Percentiles rank a stretch among this genome's conserved stretches.
Evolutionary conservation across 352 stramenopile species (phyloP).

Genomic region (Phytophthora agathidicida): DNA sequence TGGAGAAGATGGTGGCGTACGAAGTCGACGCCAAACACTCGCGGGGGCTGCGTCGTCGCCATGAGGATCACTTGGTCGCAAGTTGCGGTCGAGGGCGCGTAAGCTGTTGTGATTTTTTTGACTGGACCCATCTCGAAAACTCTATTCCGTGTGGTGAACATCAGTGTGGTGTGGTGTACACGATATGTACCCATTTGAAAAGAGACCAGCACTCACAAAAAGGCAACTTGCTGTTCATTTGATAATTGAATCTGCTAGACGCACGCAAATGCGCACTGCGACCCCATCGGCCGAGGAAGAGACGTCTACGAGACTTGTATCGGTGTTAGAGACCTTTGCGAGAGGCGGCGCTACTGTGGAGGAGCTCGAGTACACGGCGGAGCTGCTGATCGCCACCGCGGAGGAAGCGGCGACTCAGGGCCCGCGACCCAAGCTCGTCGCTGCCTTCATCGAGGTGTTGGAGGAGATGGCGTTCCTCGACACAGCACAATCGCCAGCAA

Average conservation of each 20-base stretch:
- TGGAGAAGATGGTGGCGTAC: conserved; percentile 40
- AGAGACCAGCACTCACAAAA: conserved; percentile 31
- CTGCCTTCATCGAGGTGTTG: conserved; percentile 47
- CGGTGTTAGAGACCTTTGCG: conserved; percentile 29
- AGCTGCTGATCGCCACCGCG: conserved; percentile 58
- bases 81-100: conserved; percentile 14
- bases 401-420: conserved; percentile 32
- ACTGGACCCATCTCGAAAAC: conserved; percentile 16
- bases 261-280: conserved; percentile 15
- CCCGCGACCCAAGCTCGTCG: conserved; percentile 24
- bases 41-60: conserved; percentile 31
- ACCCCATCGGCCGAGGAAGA: conserved; percentile 16
- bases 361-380: conserved; percentile 70
- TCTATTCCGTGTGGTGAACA: conserved; percentile 23
- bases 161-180: conserved; percentile 3
- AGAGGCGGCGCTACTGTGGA: conserved; percentile 22
- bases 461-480: conserved; percentile 51
- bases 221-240: neutral
- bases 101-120: too few relatives aligned
- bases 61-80: conserved; percentile 27
- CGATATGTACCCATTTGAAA: neutral
- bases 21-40: conserved; percentile 83
- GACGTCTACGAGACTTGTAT: conserved; percentile 25
- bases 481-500: conserved; percentile 2
- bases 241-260: conserved; percentile 1